A percentile compares a stretch with the other conserved stretches of the same genome.
Evolutionary conservation across 2,329 filamentous ascomycete genomes (phyloP).

Genomic region (Chaetothyriales sp.): DNA sequence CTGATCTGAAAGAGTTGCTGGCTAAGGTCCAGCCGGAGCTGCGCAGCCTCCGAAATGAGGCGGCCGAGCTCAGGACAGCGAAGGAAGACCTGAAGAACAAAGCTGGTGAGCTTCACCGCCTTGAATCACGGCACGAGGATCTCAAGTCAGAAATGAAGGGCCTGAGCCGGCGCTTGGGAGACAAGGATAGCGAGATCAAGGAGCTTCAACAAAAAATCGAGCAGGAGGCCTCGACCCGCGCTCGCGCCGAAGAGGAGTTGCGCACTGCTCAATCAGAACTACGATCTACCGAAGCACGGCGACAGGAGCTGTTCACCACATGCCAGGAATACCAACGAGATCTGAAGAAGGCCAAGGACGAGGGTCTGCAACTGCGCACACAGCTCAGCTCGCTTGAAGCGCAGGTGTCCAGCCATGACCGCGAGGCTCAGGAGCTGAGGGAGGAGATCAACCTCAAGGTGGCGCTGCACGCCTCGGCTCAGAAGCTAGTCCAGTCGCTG

Average conservation of each 20-base stretch:
- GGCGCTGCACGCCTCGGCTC: slow-evolving; percentile 70
- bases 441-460: slow-evolving; percentile 75
- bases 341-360: slow-evolving; percentile 55
- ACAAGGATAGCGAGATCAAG: slow-evolving; percentile 65
- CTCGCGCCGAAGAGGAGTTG: slow-evolving; percentile 65
- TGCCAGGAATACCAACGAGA: slow-evolving; percentile 58
- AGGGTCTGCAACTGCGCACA: slow-evolving; percentile 41
- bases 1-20: slow-evolving; percentile 61
- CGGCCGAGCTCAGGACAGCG: slow-evolving; percentile 53
- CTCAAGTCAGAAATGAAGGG: slow-evolving; percentile 57
- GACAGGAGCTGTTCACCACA: slow-evolving; percentile 58
- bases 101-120: slow-evolving; percentile 49
- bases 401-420: slow-evolving; percentile 50
- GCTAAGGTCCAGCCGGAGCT: slow-evolving; percentile 80
- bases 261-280: slow-evolving; percentile 61
- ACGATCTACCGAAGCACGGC: slow-evolving; percentile 61
- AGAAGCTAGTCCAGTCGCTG: slow-evolving; percentile 79
- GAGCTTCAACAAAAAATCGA: slow-evolving; percentile 62
- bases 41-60: slow-evolving; percentile 61
- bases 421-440: slow-evolving; percentile 51
- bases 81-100: slow-evolving; percentile 59
- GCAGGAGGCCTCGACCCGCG: slow-evolving; percentile 54
- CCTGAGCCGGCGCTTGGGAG: slow-evolving; percentile 53
- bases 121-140: slow-evolving; percentile 73
- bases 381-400: slow-evolving; percentile 60